Evolutionary conservation across 2,329 filamentous ascomycete genomes (phyloP), one percentile per base, ranked within the genome.

Genomic region (Pyrenophora graminea): DNA sequence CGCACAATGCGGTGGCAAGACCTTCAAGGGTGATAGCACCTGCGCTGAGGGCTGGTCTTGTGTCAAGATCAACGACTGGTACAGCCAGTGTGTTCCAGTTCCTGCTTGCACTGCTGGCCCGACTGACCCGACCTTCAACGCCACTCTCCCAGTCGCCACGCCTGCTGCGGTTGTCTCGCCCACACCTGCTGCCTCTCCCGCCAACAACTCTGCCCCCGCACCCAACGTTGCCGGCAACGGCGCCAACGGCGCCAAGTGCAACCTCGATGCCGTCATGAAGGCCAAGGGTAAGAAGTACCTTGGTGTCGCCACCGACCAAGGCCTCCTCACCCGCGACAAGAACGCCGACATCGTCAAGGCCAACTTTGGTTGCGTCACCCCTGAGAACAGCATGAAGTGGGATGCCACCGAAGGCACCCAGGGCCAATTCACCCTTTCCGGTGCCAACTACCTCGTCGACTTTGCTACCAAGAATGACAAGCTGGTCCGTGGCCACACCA

Each of bases 331-430:
- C 30, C 67, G 74, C 8, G 77, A 74, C 47, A 75, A 79, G 57
- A 82, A 80, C 51, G 77, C 78, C n/a, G 77, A 77, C 51, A 78
- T 86, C 63, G 82, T 88, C 69, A 78, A 80, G 55, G 74, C 77
- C 45, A 76, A 86, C 69, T 88, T 88, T 55, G 85, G 85, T 17
- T 81, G 84, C 67, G 76, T 89, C 18, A 87, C 85, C 0, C 80
- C 82, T 1, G 86, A 89, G 76, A 88, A 89, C 77, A 58, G 78
- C 66, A 86, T 87, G 81, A 88, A 89, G 73, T 89, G 85, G 85
- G 83, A 87, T 59, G 74, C 80, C 30, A 77, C 77, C 15, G 76
- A 87, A 69, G 64, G 66, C 47, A 66, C 67, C 23, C 74, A 76
- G 53, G 79, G 78, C 52, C 64, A 59, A 1, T 89, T 85, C 78